These are phyloP conservation scores for Furcasterigmium sp. DNA, from an alignment of 2,329 filamentous ascomycete species.

Conservation along the genomic window DNA sequence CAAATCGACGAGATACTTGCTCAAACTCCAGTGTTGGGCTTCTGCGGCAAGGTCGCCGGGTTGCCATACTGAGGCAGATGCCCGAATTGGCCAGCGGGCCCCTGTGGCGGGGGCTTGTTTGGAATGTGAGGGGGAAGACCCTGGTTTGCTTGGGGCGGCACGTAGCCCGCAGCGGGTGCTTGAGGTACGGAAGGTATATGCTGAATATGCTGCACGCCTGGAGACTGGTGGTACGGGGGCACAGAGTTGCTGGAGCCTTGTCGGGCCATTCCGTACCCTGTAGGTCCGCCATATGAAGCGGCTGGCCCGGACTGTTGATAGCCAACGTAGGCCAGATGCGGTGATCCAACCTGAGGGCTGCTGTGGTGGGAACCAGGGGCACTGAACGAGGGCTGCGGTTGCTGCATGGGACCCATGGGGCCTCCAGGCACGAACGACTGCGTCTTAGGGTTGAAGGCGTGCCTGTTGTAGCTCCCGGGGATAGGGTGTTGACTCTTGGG, in stretches of 20 bases:
- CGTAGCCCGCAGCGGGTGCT: slow-evolving; percentile 23
- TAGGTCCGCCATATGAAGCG: slow-evolving; percentile 36
- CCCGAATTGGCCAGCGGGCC: slow-evolving; percentile 38
- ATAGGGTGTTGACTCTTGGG: slow-evolving; percentile 75
- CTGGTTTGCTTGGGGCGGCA: slow-evolving; percentile 30
- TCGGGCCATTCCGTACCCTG: slow-evolving; percentile 49
- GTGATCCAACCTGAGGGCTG: slow-evolving; percentile 47
- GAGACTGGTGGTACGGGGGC: slow-evolving; percentile 39
- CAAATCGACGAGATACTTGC: background rate
- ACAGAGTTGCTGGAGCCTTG: slow-evolving; percentile 52
- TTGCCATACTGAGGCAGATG: slow-evolving; percentile 55
- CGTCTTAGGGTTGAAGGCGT: slow-evolving; percentile 90
- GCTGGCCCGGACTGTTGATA: slow-evolving; percentile 42
- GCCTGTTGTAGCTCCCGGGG: slow-evolving; percentile 76
- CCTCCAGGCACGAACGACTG: slow-evolving; percentile 76
- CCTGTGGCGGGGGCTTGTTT: slow-evolving; percentile 38
- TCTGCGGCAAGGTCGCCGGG: slow-evolving; percentile 54
- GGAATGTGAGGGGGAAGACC: slow-evolving; percentile 39
- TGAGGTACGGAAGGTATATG: slow-evolving; percentile 32
- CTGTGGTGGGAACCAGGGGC: slow-evolving; percentile 44
- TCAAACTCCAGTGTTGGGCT: slow-evolving; percentile 46
- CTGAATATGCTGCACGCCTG: slow-evolving; percentile 26
- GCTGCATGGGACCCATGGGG: slow-evolving; percentile 41
- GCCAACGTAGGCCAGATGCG: slow-evolving; percentile 43
- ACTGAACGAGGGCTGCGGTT: slow-evolving; percentile 41